Percentiles rank a stretch among this genome's conserved stretches.
phyloP scores from a whole-genome alignment of 371 early-diverging fungal species.

The Mortierella sp. region DNA sequence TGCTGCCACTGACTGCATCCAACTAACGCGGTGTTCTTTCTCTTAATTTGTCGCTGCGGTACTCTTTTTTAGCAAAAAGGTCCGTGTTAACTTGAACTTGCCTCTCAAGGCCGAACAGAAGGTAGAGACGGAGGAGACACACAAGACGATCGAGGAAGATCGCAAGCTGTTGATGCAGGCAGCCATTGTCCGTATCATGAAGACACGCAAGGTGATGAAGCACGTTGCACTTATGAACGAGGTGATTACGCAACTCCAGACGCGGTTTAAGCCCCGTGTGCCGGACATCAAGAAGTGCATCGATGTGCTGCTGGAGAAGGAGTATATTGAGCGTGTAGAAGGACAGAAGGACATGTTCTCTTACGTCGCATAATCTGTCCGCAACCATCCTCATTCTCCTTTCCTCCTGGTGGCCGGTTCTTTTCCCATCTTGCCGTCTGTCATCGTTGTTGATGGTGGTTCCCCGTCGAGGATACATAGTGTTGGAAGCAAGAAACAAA shows the following conservation, averaged over 20 bases:
- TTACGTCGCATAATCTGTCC: slow-evolving; percentile 90
- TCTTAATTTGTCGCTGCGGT: neutral
- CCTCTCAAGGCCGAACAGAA: slow-evolving; percentile 88
- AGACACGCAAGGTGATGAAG: slow-evolving; percentile 93
- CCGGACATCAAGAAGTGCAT: slow-evolving; percentile 96
- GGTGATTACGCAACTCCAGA: slow-evolving; percentile 87
- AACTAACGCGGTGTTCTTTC: too few species aligned
- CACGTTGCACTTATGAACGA: slow-evolving; percentile 90
- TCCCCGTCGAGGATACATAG: neutral
- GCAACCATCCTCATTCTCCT: too few species aligned
- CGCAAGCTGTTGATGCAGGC: slow-evolving; percentile 94
- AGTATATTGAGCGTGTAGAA: slow-evolving; percentile 93
- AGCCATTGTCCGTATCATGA: slow-evolving; percentile 97
- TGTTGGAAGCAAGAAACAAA: too few species aligned
- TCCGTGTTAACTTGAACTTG: slow-evolving; percentile 86
- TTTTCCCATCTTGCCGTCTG: neutral
- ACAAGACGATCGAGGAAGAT: slow-evolving; percentile 89
- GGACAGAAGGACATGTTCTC: slow-evolving; percentile 88
- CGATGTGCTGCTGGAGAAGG: slow-evolving; percentile 93
- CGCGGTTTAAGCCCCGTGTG: slow-evolving; percentile 92
- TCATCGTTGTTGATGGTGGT: neutral
- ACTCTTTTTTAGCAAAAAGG: slow-evolving; percentile 72
- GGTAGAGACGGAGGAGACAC: slow-evolving; percentile 88
- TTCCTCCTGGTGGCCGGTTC: neutral
- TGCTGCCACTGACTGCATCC: neutral